phyloP scores from a whole-genome alignment of 257 asterid genomes.

The Pogostemon cablin region DNA sequence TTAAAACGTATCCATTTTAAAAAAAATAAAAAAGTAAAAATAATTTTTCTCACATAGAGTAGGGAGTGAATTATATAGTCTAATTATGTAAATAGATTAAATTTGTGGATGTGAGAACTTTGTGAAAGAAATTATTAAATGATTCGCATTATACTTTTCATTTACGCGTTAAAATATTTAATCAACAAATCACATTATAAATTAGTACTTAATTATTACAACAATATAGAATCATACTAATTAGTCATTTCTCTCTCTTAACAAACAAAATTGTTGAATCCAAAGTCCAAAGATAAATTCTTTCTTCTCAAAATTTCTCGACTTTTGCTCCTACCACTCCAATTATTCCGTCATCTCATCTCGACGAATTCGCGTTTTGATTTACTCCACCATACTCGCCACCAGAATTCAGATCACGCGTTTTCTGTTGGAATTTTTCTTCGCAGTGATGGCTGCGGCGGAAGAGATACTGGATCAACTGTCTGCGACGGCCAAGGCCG shows the following conservation, averaged over 20 bases:
- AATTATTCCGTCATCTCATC: slow-evolving; percentile 16
- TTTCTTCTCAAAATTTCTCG: not conserved
- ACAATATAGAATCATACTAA: not conserved
- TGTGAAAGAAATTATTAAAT: too few species aligned
- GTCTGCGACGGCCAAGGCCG: slow-evolving; percentile 52
- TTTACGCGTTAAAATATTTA: too few species aligned
- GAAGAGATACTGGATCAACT: slow-evolving; percentile 62
- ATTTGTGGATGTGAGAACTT: too few species aligned
- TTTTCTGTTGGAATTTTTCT: slow-evolving; percentile 24
- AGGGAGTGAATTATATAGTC: too few species aligned
- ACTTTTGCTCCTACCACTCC: slow-evolving; percentile 1
- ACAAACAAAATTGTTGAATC: slow-evolving; percentile 14
- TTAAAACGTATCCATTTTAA: too few species aligned
- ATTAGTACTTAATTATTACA: not conserved
- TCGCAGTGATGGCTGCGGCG: slow-evolving; percentile 50
- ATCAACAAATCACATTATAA: not conserved
- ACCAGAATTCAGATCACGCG: slow-evolving; percentile 32
- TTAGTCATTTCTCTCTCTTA: slow-evolving; percentile 14
- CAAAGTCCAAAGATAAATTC: slow-evolving; percentile 16
- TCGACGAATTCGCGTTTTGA: not conserved
- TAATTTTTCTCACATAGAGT: too few species aligned
- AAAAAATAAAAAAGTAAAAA: too few species aligned
- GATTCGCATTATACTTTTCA: too few species aligned
- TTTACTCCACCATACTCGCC: not conserved
- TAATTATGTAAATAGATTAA: too few species aligned